Conservation (phyloP, 805 yeast species). For the Yamadazyma nakazawae region DNA sequence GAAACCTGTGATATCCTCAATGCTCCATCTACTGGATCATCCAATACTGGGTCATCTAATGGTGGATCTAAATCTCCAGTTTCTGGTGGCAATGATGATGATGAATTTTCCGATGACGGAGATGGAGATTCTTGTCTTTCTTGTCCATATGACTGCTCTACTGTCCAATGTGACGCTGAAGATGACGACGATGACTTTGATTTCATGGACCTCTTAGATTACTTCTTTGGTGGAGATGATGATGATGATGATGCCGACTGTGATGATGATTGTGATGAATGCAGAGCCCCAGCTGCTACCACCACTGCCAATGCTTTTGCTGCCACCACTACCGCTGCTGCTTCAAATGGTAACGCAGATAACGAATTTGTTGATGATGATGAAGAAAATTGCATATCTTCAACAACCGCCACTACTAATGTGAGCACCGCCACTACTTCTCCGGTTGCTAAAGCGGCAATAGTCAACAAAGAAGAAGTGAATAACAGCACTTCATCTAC, state of each 20-base stretch:
- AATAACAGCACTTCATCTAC: conserved; percentile 3
- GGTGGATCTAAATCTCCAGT: not conserved
- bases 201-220: conserved; percentile 13
- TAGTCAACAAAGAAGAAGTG: conserved; percentile 3
- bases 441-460: not conserved
- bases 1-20: not conserved
- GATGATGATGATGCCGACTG: conserved; percentile 14
- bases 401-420: conserved; percentile 3
- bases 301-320: conserved; percentile 6
- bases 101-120: conserved; percentile 15
- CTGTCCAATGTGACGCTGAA: conserved; percentile 13
- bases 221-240: conserved; percentile 13
- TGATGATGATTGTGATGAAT: conserved; percentile 17
- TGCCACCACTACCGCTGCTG: not conserved
- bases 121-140: conserved; percentile 8
- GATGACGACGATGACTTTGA: conserved; percentile 16
- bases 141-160: conserved; percentile 13
- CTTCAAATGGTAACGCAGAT: conserved; percentile 7
- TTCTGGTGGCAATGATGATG: conserved; percentile 13
- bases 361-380: conserved; percentile 15
- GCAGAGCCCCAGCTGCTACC: conserved; percentile 9
- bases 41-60: conserved; percentile 4
- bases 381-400: conserved; percentile 9
- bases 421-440: not conserved
- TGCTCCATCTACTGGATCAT: conserved; percentile 1